Evolutionary conservation across 2,329 filamentous ascomycete species (phyloP).

Genomic region (Dendrostoma leiphaemia): DNA sequence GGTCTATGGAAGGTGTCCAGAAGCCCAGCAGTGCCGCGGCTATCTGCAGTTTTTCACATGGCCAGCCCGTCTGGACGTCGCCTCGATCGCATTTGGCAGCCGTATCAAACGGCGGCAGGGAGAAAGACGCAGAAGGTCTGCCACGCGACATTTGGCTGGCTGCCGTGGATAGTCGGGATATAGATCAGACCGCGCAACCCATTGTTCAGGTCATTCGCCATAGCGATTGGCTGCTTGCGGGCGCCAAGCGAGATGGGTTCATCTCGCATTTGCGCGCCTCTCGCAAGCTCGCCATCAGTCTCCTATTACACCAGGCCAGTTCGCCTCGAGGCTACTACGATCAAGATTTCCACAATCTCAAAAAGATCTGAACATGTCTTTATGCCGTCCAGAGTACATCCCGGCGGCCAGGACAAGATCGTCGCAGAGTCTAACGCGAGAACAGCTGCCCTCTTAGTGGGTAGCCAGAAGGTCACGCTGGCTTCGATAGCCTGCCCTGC

Average conservation of each 20-base stretch:
- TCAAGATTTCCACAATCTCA: too few species aligned
- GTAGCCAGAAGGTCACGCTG: background rate
- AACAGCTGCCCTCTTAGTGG: background rate
- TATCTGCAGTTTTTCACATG: constrained; percentile 16
- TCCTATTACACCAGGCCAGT: constrained; percentile 1
- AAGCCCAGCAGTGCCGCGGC: constrained; percentile 7
- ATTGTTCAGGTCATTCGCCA: constrained; percentile 5
- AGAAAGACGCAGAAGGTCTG: constrained; percentile 8
- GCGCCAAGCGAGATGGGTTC: constrained; percentile 10
- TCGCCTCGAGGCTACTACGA: constrained; percentile 5
- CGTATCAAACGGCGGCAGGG: constrained; percentile 9
- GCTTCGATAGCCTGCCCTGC: background rate
- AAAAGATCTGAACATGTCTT: background rate
- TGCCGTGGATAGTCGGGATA: constrained; percentile 9
- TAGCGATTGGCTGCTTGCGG: constrained; percentile 1
- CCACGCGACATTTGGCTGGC: constrained; percentile 10
- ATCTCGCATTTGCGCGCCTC: constrained; percentile 10
- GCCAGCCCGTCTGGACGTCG: constrained; percentile 7
- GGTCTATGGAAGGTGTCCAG: background rate
- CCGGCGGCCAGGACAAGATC: background rate
- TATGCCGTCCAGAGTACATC: background rate
- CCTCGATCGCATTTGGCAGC: constrained; percentile 3
- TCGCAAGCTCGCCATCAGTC: constrained; percentile 8
- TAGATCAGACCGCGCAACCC: constrained; percentile 6
- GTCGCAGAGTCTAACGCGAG: background rate